A percentile compares a stretch with the other conserved stretches of the same genome.
phyloP scores from a whole-genome alignment of 208 protist genomes.

The Trypanosoma congolense region DNA sequence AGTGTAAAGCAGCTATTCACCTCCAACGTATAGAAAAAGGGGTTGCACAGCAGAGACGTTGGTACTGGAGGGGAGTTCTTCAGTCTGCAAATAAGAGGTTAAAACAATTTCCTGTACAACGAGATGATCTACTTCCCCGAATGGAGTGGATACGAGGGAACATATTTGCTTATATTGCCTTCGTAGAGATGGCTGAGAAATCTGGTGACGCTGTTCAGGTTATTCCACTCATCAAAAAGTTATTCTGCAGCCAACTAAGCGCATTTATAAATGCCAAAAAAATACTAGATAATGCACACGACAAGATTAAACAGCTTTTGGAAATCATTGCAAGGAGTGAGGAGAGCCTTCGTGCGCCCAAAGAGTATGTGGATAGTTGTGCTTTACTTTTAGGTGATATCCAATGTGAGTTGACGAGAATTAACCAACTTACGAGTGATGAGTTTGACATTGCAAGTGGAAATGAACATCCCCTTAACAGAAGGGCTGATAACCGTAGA shows the following conservation, averaged over 20 bases:
- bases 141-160: conserved; percentile 80
- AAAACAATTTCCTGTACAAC: conserved; percentile 65
- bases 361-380: background rate
- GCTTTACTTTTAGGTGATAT: conserved; percentile 8
- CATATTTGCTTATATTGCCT: conserved; percentile 77
- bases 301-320: conserved; percentile 1
- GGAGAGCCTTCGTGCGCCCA: background rate
- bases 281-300: conserved; percentile 19
- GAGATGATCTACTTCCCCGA: conserved; percentile 65
- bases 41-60: conserved; percentile 71
- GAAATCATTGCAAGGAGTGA: conserved; percentile 1
- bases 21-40: conserved; percentile 77
- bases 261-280: conserved; percentile 23
- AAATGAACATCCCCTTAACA: conserved; percentile 60
- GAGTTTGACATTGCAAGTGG: conserved; percentile 52
- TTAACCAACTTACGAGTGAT: conserved; percentile 33
- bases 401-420: conserved; percentile 26
- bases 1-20: conserved; percentile 48
- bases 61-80: conserved; percentile 85
- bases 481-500: conserved; percentile 39
- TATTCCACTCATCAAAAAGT: conserved; percentile 42
- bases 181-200: conserved; percentile 59
- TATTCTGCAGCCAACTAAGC: conserved; percentile 63
- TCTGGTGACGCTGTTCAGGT: conserved; percentile 55
- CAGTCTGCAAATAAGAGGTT: conserved; percentile 52